Evolutionary conservation across 495 filamentous ascomycete species (phyloP), one percentile per base, ranked within the genome.

Genomic region (Xylaria longipes): DNA sequence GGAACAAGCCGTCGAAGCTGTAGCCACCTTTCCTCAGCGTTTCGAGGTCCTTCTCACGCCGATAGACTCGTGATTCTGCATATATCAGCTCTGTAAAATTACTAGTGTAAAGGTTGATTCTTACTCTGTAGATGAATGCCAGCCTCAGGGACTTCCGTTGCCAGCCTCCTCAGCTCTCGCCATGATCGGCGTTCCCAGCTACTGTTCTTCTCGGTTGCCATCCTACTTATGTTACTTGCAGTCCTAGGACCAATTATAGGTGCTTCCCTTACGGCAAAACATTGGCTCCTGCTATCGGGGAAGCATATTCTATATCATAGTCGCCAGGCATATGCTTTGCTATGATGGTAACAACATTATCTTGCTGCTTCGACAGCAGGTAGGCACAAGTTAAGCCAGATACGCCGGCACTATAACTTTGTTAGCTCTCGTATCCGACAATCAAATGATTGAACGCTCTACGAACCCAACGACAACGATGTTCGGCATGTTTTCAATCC

Each of bases 301-400:
- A 97, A 3, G 94, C 91, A 80, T 98, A 99, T 88, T 98, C 94
- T 65, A 96, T 91, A 76, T 98, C 95, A 82, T 97, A 97, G 84
- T 99, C 96, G 45, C 96, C 96, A 0, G 96, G 96, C 97, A 99
- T 97, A 76, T 98, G 95, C 80, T 97, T 98, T 29, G 94, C 93
- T 3, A 95, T 84, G 31, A 99, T 87, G 4, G 94, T 97, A 71
- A 99, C 84, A 29, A 50, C 74, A 63, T 89, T 88, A 74, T 90
- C 90, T 29, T 87, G 81, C 74, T 92, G 88, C 72, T 89, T 89
- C 52, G 95, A 92, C 33, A 98, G 88, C 22, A 93, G 81, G 43
- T 97, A 87, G 9, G 97, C 96, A 11, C 93, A 94, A n/a, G 96
- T 98, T 66, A 99, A 87, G 64, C 96, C 96, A 58, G 91, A 88